These are phyloP conservation scores for Trametes pubescens DNA, from an alignment of 1,284 basidiomycete species.

Conservation along the genomic window DNA sequence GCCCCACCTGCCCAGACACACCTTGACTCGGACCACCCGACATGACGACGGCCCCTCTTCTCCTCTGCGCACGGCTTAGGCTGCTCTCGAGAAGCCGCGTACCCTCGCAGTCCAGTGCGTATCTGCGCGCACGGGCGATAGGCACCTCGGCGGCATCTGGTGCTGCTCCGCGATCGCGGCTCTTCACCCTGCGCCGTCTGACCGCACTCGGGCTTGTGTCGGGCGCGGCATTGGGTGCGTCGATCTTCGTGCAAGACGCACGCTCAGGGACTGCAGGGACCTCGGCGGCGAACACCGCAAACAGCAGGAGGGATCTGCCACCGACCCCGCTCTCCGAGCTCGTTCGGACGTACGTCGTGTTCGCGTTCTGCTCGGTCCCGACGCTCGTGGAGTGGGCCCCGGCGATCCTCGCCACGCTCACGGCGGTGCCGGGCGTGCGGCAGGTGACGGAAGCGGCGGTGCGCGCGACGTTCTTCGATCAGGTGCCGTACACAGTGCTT, in stretches of 20 bases:
- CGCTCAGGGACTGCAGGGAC: conserved; percentile 9
- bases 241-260: conserved; percentile 26
- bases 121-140: conserved; percentile 11
- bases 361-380: conserved; percentile 82
- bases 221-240: conserved; percentile 9
- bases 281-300: neutral
- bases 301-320: conserved; percentile 12
- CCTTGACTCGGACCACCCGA: conserved; percentile 10
- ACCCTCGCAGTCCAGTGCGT: neutral
- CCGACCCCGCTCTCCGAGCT: conserved; percentile 52
- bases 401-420: conserved; percentile 66
- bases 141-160: conserved; percentile 1
- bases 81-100: conserved; percentile 6
- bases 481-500: conserved; percentile 53
- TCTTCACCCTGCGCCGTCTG: conserved; percentile 21
- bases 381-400: conserved; percentile 83
- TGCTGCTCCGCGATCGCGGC: neutral
- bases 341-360: conserved; percentile 81
- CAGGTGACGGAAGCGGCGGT: conserved; percentile 77
- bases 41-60: conserved; percentile 15
- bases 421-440: conserved; percentile 72
- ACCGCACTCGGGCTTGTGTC: conserved; percentile 12
- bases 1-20: neutral
- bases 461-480: conserved; percentile 86
- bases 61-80: conserved; percentile 9